Base-by-base conservation (phyloP, 257 asterid genomes). In the Henckelia pumila region DNA sequence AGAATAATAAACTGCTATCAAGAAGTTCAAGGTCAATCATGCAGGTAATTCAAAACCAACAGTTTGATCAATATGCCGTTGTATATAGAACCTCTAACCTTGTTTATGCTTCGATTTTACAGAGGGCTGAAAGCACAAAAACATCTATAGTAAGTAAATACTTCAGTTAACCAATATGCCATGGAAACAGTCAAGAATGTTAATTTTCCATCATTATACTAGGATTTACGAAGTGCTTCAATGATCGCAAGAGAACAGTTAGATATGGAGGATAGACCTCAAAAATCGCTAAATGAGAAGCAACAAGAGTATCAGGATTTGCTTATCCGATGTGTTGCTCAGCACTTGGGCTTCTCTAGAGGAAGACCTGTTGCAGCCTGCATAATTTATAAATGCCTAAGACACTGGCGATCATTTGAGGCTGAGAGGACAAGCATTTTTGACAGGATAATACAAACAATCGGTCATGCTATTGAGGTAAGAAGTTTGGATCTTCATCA, bases 381-480 rank as follows among this genome's bases (percentile, higher is more conserved):
- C 86, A 88, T 86, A 58, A 88, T 94, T 63, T 91, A 91, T 86
- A 91, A 94, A 76, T 94, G 95, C 80, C 96, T 88, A 59, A 84
- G 95, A 84, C 97, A 91, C 59, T 80, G 96, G 96, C 95, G 75
- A 69, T 87, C 99, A 17, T 91, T 88, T 74, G 97, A 94, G 86
- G 96, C 84, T 61, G 96, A 91, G 75, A 79, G 96, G 74, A 91
- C 96, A 19, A 94, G 97, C 81, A 94, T 94, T 75, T 94, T 88
- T 74, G 99, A 94, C 82, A 72, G 95, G 82, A 86, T 94, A 73
- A 94, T 91, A 73, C 97, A 94, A 81, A 88, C 99, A 77, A 91
- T 91, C 56, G 97, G 99, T 81, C 86, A 83, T 32, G 99, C 97
- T 64, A 94, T 94, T 69, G 97, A 91, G 97, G 99, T 94, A 84